A percentile compares a stretch with the other conserved stretches of the same genome.
Conservation (phyloP, 768 basidiomycete genomes). For the Dendrothele bispora region DNA sequence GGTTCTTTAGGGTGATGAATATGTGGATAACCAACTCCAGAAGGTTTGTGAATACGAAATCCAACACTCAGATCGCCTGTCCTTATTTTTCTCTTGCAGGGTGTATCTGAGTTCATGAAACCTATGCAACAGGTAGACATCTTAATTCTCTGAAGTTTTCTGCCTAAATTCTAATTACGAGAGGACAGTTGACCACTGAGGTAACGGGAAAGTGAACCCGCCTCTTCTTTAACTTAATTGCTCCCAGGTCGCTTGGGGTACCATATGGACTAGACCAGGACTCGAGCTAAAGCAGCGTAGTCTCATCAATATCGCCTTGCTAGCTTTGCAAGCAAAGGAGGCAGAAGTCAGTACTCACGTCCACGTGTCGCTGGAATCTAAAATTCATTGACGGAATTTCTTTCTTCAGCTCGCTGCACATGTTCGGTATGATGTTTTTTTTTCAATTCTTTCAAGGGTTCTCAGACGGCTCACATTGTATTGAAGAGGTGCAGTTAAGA, state of each 20-base stretch:
- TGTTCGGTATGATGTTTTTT: constrained; percentile 24
- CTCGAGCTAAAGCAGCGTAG: constrained; percentile 47
- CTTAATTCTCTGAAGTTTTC: not conserved
- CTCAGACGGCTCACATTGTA: not conserved
- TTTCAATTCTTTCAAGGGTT: not conserved
- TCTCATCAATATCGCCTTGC: constrained; percentile 42
- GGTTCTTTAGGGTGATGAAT: constrained; percentile 44
- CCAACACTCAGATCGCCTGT: not conserved
- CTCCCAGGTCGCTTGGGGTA: constrained; percentile 42
- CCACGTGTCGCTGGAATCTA: not conserved
- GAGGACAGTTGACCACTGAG: constrained; percentile 36
- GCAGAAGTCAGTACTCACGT: constrained; percentile 30
- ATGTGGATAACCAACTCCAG: constrained; percentile 40
- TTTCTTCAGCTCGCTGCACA: constrained; percentile 34
- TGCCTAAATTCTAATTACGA: not conserved
- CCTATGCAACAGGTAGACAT: constrained; percentile 41
- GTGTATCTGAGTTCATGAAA: constrained; percentile 44
- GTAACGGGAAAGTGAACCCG: constrained; percentile 9
- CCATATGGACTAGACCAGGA: constrained; percentile 47
- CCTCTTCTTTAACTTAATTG: not conserved
- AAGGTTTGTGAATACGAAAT: constrained; percentile 20
- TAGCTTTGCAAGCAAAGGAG: constrained; percentile 42
- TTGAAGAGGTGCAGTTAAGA: constrained; percentile 40
- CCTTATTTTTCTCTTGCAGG: constrained; percentile 16
- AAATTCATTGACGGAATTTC: too few relatives aligned